These are phyloP conservation scores for Poa pratensis DNA, from an alignment of 176 grass and related monocot species.

Conservation along the genomic window DNA sequence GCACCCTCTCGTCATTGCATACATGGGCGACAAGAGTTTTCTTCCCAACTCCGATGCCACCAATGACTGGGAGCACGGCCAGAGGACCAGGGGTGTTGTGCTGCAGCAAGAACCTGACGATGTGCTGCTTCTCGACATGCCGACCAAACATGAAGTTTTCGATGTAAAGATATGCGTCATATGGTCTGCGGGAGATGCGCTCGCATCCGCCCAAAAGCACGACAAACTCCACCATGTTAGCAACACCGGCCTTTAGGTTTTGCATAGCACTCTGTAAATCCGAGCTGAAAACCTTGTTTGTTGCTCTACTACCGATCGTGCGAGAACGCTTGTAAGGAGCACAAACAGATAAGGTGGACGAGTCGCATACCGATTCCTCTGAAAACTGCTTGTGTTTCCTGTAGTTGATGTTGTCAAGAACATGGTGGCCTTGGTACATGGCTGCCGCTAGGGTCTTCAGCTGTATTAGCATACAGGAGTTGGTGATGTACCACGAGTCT, in stretches of 20 bases:
- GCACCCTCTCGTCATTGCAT: not conserved
- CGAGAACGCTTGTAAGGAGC: slow-evolving; percentile 16
- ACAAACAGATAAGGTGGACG: not conserved
- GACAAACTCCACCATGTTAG: not conserved
- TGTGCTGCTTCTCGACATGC: slow-evolving; percentile 22
- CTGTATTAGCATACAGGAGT: not conserved
- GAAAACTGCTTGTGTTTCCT: not conserved
- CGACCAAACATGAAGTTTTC: slow-evolving; percentile 38
- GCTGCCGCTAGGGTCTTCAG: not conserved
- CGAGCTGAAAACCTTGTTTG: not conserved
- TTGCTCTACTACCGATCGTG: not conserved
- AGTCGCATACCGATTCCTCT: not conserved
- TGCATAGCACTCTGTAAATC: not conserved
- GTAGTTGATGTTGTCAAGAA: not conserved
- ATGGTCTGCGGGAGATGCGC: not conserved
- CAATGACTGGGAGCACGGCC: not conserved
- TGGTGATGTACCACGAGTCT: not conserved
- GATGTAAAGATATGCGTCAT: not conserved
- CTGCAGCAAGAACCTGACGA: slow-evolving; percentile 16
- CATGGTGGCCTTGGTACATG: slow-evolving; percentile 14
- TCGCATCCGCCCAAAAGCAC: slow-evolving; percentile 1
- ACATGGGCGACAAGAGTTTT: not conserved
- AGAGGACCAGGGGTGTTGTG: not conserved
- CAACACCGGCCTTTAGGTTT: slow-evolving; percentile 7
- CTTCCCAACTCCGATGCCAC: slow-evolving; percentile 5